A percentile compares a stretch with the other conserved stretches of the same genome.
These are phyloP conservation scores for Neurospora tetrasperma DNA, from an alignment of 495 filamentous ascomycete species.

Conservation along the genomic window DNA sequence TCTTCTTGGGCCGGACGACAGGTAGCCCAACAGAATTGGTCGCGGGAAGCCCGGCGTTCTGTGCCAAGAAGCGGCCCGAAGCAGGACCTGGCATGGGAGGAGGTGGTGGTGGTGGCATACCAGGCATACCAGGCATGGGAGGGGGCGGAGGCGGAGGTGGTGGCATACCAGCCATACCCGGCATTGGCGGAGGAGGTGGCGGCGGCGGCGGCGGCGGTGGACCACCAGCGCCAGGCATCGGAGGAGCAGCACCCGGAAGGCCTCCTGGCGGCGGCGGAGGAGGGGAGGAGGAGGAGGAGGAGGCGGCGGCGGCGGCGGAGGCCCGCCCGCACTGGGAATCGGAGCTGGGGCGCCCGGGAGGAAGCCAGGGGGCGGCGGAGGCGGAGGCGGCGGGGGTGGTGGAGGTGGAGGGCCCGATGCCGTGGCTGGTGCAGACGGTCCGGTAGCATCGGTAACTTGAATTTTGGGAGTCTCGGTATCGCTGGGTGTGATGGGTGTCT, in stretches of 20 bases:
- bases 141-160: slow-evolving; percentile 46
- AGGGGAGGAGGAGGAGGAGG: slow-evolving; percentile 2
- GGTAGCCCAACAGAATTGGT: slow-evolving; percentile 44
- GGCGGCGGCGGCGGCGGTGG: slow-evolving; percentile 30
- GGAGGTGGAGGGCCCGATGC: slow-evolving; percentile 29
- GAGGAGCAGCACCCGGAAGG: slow-evolving; percentile 16
- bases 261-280: slow-evolving; percentile 38
- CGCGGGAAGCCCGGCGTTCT: slow-evolving; percentile 28
- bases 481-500: slow-evolving; percentile 58
- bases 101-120: slow-evolving; percentile 2
- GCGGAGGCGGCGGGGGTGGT: slow-evolving; percentile 20
- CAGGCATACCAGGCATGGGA: slow-evolving; percentile 30
- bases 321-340: slow-evolving; percentile 6
- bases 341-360: slow-evolving; percentile 12
- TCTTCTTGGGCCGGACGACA: slow-evolving; percentile 89
- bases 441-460: slow-evolving; percentile 26
- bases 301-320: slow-evolving; percentile 27
- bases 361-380: slow-evolving; percentile 19
- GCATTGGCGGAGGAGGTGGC: slow-evolving; percentile 40
- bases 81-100: slow-evolving; percentile 10
- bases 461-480: slow-evolving; percentile 47
- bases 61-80: slow-evolving; percentile 45
- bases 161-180: slow-evolving; percentile 39
- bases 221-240: slow-evolving; percentile 39
- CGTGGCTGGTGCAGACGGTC: not conserved